Conservation (phyloP, 129 eudicot species). For the Flaveria trinervia region DNA sequence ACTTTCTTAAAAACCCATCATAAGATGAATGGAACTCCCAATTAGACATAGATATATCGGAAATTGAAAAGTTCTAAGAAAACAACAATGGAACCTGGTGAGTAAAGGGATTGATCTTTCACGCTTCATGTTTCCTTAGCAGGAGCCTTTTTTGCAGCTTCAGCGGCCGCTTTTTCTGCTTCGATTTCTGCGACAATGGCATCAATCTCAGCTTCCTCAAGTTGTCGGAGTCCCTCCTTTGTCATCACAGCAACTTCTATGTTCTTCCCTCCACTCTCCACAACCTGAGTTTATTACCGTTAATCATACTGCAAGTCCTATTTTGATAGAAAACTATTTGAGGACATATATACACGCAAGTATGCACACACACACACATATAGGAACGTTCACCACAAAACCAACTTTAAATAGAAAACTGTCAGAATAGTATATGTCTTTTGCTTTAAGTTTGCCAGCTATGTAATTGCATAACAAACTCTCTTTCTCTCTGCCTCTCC, state of each 20-base stretch:
- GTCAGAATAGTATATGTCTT: neutral
- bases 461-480: too few species aligned
- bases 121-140: constrained; percentile 64
- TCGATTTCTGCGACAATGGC: constrained; percentile 91
- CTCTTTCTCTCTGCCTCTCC: too few species aligned
- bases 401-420: neutral
- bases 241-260: constrained; percentile 97
- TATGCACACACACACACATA: too few species aligned
- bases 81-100: neutral
- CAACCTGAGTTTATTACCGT: constrained; percentile 52
- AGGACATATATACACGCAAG: neutral
- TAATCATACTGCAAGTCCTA: neutral
- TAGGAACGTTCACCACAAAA: neutral
- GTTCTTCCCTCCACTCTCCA: constrained; percentile 98
- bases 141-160: constrained; percentile 89
- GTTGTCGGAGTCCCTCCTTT: constrained; percentile 77
- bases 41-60: neutral
- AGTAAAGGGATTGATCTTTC: neutral
- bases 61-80: constrained; percentile 8
- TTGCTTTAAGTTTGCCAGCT: neutral
- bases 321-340: neutral
- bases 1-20: neutral
- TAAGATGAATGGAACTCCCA: neutral
- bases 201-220: constrained; percentile 92
- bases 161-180: constrained; percentile 96